Evolutionary conservation across 2,329 filamentous ascomycete genomes (phyloP).

Genomic region (Fragosphaeria purpurea): DNA sequence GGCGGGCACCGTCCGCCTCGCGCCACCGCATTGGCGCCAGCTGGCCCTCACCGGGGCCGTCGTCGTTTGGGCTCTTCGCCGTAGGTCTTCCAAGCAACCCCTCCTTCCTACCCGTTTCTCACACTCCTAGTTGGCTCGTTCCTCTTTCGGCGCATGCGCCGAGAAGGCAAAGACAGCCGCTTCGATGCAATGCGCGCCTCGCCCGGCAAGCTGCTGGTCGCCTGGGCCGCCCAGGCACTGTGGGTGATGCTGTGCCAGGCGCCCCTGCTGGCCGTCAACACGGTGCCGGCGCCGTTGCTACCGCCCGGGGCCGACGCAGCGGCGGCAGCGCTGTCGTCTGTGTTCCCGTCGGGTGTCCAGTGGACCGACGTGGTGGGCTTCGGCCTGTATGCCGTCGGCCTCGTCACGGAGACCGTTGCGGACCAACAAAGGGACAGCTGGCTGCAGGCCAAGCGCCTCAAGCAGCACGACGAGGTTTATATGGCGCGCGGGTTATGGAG

Average conservation of each 20-base stretch:
- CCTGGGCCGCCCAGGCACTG: conserved; percentile 46
- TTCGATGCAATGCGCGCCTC: conserved; percentile 32
- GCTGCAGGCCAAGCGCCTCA: conserved; percentile 49
- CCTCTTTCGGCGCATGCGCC: conserved; percentile 51
- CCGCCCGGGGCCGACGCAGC: conserved; percentile 32
- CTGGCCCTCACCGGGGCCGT: conserved; percentile 29
- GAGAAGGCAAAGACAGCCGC: conserved; percentile 46
- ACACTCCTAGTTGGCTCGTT: conserved; percentile 46
- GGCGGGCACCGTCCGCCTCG: conserved; percentile 18
- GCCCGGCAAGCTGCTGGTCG: conserved; percentile 24
- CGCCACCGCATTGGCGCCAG: conserved; percentile 47
- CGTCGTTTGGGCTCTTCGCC: conserved; percentile 48
- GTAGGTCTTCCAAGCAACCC: conserved; percentile 27
- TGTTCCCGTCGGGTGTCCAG: conserved; percentile 27
- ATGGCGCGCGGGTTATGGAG: conserved; percentile 53
- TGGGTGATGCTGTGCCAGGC: conserved; percentile 60
- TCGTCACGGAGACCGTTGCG: conserved; percentile 50
- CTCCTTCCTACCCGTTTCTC: neutral
- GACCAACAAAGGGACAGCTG: conserved; percentile 56
- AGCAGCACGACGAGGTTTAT: conserved; percentile 59
- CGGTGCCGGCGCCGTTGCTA: conserved; percentile 24
- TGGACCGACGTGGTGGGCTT: conserved; percentile 30
- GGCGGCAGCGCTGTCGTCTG: conserved; percentile 38
- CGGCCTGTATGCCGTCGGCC: conserved; percentile 46
- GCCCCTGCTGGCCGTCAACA: conserved; percentile 54